These are phyloP conservation scores for Paragyromitra xinjiangensis DNA, from an alignment of 495 filamentous ascomycete genomes.

Conservation along the genomic window DNA sequence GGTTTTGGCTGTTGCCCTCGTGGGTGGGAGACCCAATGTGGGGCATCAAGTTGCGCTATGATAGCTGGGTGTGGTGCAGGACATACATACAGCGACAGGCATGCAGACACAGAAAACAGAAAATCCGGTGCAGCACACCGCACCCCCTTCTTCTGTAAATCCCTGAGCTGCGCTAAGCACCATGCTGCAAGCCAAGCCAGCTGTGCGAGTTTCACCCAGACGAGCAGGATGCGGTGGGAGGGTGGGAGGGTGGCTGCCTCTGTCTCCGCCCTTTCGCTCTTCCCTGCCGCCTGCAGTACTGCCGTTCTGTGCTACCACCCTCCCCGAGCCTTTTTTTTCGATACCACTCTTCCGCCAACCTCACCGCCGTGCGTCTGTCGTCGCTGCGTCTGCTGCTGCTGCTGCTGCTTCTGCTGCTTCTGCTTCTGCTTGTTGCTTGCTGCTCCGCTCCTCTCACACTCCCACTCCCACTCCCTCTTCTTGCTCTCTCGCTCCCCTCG, in stretches of 20 bases:
- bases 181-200: slow-evolving; percentile 51
- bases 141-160: slow-evolving; percentile 55
- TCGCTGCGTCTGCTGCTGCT: slow-evolving; percentile 51
- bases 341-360: slow-evolving; percentile 56
- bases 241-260: slow-evolving; percentile 54
- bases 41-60: slow-evolving; percentile 54
- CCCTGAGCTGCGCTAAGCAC: slow-evolving; percentile 53
- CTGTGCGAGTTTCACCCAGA: slow-evolving; percentile 56
- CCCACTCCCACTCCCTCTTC: background rate
- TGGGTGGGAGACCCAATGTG: slow-evolving; percentile 54
- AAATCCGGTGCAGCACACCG: slow-evolving; percentile 55
- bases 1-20: slow-evolving; percentile 54
- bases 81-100: slow-evolving; percentile 56
- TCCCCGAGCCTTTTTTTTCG: slow-evolving; percentile 53
- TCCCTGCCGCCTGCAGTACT: slow-evolving; percentile 56
- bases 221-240: slow-evolving; percentile 53
- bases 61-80: slow-evolving; percentile 53
- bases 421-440: slow-evolving; percentile 40
- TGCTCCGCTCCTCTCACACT: slow-evolving; percentile 44
- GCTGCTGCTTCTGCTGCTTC: slow-evolving; percentile 33
- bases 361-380: slow-evolving; percentile 56
- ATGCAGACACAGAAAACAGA: slow-evolving; percentile 55
- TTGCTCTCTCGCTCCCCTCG: slow-evolving; percentile 17
- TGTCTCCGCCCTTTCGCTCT: slow-evolving; percentile 56
- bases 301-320: slow-evolving; percentile 56